Percentiles rank a stretch among this genome's conserved stretches.
These are phyloP conservation scores for Diplodia seriata DNA, from an alignment of 2,329 filamentous ascomycete species.

Conservation along the genomic window DNA sequence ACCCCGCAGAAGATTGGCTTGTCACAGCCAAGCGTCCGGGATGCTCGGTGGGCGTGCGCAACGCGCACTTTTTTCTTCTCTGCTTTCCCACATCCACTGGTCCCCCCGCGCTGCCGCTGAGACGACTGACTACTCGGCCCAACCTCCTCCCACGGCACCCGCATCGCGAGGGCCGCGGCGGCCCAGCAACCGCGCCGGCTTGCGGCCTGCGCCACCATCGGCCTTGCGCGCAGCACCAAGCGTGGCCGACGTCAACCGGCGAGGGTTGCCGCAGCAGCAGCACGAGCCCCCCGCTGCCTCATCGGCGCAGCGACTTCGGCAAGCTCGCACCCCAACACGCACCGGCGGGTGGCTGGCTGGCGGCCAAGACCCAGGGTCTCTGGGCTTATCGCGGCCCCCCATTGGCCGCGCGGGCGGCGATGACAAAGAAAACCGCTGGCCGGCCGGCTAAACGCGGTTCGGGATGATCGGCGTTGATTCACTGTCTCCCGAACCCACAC, in stretches of 20 bases:
- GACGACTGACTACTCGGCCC: too few species aligned
- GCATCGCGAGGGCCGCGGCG: too few species aligned
- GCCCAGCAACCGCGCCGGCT: too few species aligned
- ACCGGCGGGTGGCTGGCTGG: constrained; percentile 21
- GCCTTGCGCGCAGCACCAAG: neutral
- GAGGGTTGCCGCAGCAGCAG: constrained; percentile 19
- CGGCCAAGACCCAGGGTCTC: constrained; percentile 22
- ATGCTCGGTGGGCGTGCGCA: constrained; percentile 13
- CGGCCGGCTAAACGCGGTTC: constrained; percentile 30
- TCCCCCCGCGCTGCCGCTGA: constrained; percentile 3
- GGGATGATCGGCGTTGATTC: constrained; percentile 29
- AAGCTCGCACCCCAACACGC: constrained; percentile 16
- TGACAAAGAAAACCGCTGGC: constrained; percentile 26
- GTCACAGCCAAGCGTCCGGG: constrained; percentile 26
- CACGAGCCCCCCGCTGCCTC: constrained; percentile 26
- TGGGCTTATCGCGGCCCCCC: constrained; percentile 21
- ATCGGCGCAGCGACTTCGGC: constrained; percentile 28
- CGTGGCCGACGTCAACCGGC: constrained; percentile 21
- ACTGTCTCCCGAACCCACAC: constrained; percentile 25
- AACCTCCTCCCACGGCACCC: too few species aligned
- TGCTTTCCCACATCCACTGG: neutral
- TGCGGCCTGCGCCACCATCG: neutral
- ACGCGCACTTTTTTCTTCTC: constrained; percentile 25
- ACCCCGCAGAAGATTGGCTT: constrained; percentile 28
- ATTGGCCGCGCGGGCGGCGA: constrained; percentile 16